phyloP scores from a whole-genome alignment of 768 basidiomycete genomes.

The Fomitopsis serialis region DNA sequence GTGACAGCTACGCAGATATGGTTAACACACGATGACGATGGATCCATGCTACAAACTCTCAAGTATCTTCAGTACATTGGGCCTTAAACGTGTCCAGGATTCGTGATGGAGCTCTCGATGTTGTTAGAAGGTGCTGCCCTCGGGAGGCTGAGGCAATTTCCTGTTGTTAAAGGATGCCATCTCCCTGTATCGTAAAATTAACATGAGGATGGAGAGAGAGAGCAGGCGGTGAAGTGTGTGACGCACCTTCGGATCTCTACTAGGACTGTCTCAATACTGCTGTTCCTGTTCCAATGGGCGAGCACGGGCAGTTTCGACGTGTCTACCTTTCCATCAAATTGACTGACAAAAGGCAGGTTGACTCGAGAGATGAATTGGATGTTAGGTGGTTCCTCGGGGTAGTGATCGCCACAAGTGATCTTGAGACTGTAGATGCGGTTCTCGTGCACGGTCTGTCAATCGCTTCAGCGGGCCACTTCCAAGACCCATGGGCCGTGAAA shows the following conservation, averaged over 20 bases:
- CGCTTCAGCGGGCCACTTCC: background rate
- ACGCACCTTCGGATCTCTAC: conserved; percentile 90
- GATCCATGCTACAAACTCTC: conserved; percentile 16
- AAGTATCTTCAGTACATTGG: conserved; percentile 10
- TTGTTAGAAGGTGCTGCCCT: conserved; percentile 66
- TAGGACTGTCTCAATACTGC: conserved; percentile 82
- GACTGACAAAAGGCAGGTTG: conserved; percentile 89
- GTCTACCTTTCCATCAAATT: conserved; percentile 74
- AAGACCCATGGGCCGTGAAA: background rate
- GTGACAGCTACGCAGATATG: background rate
- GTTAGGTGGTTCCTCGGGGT: conserved; percentile 74
- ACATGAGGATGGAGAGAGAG: background rate
- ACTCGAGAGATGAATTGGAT: conserved; percentile 87
- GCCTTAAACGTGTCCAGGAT: conserved; percentile 1
- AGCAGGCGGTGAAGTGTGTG: background rate
- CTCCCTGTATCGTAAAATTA: conserved; percentile 48
- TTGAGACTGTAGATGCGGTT: conserved; percentile 96
- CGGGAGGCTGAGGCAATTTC: conserved; percentile 92
- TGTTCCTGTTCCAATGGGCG: conserved; percentile 65
- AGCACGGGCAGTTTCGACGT: conserved; percentile 66
- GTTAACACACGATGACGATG: background rate
- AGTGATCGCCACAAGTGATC: conserved; percentile 73
- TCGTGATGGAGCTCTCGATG: background rate
- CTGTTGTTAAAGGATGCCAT: conserved; percentile 91
- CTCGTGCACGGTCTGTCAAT: conserved; percentile 85